Evolutionary conservation across 495 filamentous ascomycete species (phyloP), one percentile per base, ranked within the genome.

Genomic region (Poronia punctata): DNA sequence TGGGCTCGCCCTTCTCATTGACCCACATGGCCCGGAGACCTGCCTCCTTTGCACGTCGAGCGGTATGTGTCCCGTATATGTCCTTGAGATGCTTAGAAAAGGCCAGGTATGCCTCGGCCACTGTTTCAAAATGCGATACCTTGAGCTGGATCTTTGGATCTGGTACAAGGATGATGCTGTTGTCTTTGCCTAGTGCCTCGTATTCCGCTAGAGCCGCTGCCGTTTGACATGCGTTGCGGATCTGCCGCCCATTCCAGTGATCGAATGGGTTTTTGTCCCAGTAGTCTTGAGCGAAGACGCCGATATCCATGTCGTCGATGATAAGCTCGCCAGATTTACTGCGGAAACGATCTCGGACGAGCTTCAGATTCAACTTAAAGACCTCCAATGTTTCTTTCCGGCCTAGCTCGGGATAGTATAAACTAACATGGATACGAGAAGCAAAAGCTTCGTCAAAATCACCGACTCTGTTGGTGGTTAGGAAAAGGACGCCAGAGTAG

Each of bases 391-490:
- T 67, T 10, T 59, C 47, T 15, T 52, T 24, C 10, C 43, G 37
- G 33, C 50, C 38, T 17, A 74, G 54, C 1, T 45, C 45, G 5
- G 66, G 62, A 45, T 71, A 76, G 43, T 67, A 64, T 5, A 78
- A 56, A 18, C 56, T 62, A 3, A 75, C 51, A 41, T 71, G 60
- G 21, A 70, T 68, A 4, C 72, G 58, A 0, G 63, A 68, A 45
- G 65, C 60, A 48, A 75, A 70, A 10, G 72, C 72, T 24, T 66
- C 57, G 48, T 76, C 72, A 36, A 78, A 65, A 0, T 52, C 67
- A 6, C 54, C 63, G 4, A 75, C 56, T n/a, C 71, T 57, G 44
- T 75, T 76, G 3, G 70, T 72, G 1, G 72, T 74, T 6, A 75
- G 56, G 48, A 74, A 72, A 3, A 76, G 56, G 35, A 75, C 67